Percentiles rank a stretch among this genome's conserved stretches.
Conservation (phyloP, 2,329 filamentous ascomycete genomes). For the Fusarium begoniae region DNA sequence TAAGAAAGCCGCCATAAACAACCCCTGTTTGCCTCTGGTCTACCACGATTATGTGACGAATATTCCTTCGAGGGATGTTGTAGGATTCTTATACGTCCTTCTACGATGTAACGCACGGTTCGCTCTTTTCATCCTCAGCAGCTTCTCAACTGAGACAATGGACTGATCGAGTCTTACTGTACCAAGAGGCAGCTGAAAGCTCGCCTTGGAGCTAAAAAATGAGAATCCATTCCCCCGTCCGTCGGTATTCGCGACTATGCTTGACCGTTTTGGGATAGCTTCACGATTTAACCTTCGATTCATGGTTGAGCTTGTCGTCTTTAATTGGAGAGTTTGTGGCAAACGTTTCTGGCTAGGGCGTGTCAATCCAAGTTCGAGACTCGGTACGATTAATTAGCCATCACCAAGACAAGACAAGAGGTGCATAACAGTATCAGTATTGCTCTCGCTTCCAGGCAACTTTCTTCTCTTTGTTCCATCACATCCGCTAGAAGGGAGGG, state of each 20-base stretch:
- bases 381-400: conserved; percentile 8
- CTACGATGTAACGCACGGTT: neutral
- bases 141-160: neutral
- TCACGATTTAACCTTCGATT: conserved; percentile 15
- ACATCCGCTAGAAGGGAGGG: neutral
- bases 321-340: conserved; percentile 16
- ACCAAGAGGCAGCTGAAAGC: neutral
- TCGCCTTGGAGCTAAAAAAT: neutral
- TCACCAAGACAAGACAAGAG: neutral
- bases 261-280: conserved; percentile 11
- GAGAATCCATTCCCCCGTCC: neutral
- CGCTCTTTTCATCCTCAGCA: neutral
- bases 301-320: neutral
- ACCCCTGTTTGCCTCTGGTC: conserved; percentile 1
- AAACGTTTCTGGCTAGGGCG: conserved; percentile 6
- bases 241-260: conserved; percentile 17
- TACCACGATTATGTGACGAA: neutral
- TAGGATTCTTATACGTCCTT: neutral
- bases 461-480: neutral
- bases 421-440: neutral
- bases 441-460: neutral
- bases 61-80: neutral
- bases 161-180: neutral
- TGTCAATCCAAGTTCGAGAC: conserved; percentile 6
- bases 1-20: neutral